Conservation (phyloP, 2,329 filamentous ascomycete genomes). For the Pestalotiopsis sp. region DNA sequence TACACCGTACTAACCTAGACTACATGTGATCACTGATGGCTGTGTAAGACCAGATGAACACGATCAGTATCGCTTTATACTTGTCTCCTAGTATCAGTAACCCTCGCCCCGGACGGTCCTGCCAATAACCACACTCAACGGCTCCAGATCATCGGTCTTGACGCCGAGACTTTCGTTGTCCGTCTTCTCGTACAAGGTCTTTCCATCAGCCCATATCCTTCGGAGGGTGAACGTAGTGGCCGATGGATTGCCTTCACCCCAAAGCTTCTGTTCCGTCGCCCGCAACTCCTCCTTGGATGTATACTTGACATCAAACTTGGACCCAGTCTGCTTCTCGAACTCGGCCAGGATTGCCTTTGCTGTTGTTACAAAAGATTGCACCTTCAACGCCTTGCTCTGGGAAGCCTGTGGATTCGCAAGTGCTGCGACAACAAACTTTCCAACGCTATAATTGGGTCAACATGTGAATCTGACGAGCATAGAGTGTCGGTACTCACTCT, state of each 20-base stretch:
- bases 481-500: slow-evolving; percentile 57
- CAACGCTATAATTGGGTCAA: slow-evolving; percentile 51
- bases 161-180: slow-evolving; percentile 65
- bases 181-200: slow-evolving; percentile 69
- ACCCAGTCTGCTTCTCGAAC: slow-evolving; percentile 67
- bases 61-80: too few species aligned
- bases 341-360: slow-evolving; percentile 65
- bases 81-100: neutral
- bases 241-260: slow-evolving; percentile 51
- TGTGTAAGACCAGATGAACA: too few species aligned
- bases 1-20: too few species aligned
- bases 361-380: slow-evolving; percentile 73
- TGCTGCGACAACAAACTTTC: slow-evolving; percentile 65
- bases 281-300: slow-evolving; percentile 57
- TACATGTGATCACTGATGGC: too few species aligned
- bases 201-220: slow-evolving; percentile 74
- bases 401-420: slow-evolving; percentile 58
- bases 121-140: slow-evolving; percentile 49
- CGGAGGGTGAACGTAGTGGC: slow-evolving; percentile 64
- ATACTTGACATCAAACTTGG: slow-evolving; percentile 56
- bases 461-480: too few species aligned
- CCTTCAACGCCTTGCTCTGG: slow-evolving; percentile 61
- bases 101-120: slow-evolving; percentile 28
- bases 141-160: slow-evolving; percentile 51
- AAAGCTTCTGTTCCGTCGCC: slow-evolving; percentile 60